phyloP scores from a whole-genome alignment of 176 grass and related monocot genomes.

The Puya raimondii region DNA sequence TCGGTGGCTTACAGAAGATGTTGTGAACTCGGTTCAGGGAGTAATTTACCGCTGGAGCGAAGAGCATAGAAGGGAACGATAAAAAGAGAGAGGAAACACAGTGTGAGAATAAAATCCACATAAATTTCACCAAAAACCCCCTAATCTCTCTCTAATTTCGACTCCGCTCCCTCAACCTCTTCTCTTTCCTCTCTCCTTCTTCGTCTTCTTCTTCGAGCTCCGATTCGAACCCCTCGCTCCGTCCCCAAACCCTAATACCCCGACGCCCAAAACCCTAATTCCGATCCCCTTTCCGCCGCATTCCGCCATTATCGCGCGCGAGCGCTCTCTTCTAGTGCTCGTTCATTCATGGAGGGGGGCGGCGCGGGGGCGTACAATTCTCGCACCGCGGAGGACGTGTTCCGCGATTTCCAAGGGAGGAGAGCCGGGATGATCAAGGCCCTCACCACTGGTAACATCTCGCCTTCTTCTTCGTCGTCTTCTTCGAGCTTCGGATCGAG shows the following conservation, averaged over 20 bases:
- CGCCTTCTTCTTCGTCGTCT: neutral
- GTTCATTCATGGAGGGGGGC: neutral
- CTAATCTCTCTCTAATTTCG: neutral
- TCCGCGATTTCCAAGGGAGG: constrained; percentile 2
- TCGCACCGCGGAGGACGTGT: neutral
- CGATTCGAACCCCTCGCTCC: neutral
- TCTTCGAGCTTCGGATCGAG: neutral
- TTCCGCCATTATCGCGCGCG: neutral
- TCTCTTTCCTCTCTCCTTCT: neutral
- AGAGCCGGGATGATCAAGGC: constrained; percentile 1
- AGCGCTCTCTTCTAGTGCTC: neutral
- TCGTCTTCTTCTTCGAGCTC: neutral
- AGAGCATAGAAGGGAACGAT: too few species aligned
- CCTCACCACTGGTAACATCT: constrained; percentile 6
- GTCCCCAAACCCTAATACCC: neutral
- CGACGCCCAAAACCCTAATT: neutral
- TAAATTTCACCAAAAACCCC: neutral
- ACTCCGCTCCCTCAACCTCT: neutral
- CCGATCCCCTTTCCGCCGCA: neutral
- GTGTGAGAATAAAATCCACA: neutral
- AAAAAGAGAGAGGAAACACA: neutral
- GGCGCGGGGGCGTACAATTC: neutral
- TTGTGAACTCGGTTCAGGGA: neutral
- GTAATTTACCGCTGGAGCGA: neutral
- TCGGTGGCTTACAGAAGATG: too few species aligned